phyloP scores from a whole-genome alignment of 768 basidiomycete species.

The Russula virescens region DNA sequence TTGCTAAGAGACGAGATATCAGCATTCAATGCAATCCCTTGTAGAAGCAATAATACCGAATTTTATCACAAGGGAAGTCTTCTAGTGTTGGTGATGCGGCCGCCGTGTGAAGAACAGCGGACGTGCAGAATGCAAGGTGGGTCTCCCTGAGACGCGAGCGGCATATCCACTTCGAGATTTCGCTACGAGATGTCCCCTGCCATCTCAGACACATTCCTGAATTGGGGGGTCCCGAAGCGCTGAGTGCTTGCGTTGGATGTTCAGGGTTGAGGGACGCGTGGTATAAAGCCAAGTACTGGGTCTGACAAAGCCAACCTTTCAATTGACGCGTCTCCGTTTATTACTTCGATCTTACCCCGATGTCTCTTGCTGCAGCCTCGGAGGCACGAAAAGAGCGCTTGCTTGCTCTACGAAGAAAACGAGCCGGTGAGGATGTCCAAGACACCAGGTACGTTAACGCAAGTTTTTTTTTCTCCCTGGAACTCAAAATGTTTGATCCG shows the following conservation, averaged over 20 bases:
- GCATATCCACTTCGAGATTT: slow-evolving; percentile 23
- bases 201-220: slow-evolving; percentile 31
- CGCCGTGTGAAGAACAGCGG: slow-evolving; percentile 1
- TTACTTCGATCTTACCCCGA: slow-evolving; percentile 24
- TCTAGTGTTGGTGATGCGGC: slow-evolving; percentile 37
- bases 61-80: slow-evolving; percentile 59
- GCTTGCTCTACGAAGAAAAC: slow-evolving; percentile 67
- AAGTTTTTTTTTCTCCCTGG: not conserved
- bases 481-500: not conserved
- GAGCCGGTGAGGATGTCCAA: slow-evolving; percentile 48
- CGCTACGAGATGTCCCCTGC: slow-evolving; percentile 30
- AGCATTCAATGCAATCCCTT: not conserved
- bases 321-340: not conserved
- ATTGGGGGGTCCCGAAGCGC: not conserved
- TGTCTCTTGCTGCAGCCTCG: slow-evolving; percentile 71
- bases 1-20: slow-evolving; percentile 44
- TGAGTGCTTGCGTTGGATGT: not conserved
- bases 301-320: slow-evolving; percentile 19
- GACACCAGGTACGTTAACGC: slow-evolving; percentile 39
- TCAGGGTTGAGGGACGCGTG: too few species aligned
- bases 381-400: slow-evolving; percentile 80
- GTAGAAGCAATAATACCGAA: slow-evolving; percentile 44
- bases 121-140: slow-evolving; percentile 8
- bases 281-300: too few species aligned
- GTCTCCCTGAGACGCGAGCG: not conserved